Conservation (phyloP, 768 basidiomycete genomes). For the Termitomyces eurrhizus region DNA sequence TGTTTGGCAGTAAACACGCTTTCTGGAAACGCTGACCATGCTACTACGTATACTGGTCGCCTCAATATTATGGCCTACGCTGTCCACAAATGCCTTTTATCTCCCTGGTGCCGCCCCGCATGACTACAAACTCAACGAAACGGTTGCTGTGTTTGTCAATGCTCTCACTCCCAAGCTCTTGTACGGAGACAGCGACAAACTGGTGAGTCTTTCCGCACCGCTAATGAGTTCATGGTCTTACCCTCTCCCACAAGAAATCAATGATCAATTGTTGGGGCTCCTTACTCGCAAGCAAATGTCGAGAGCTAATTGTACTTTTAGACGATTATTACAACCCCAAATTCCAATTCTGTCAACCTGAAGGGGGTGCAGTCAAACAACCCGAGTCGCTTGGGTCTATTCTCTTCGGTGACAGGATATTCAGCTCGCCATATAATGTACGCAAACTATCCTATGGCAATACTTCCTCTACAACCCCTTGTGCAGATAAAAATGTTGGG, state of each 20-base stretch:
- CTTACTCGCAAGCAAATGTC: background rate
- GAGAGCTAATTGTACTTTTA: slow-evolving; percentile 26
- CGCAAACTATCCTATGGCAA: slow-evolving; percentile 20
- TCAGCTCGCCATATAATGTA: slow-evolving; percentile 86
- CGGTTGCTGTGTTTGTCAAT: slow-evolving; percentile 81
- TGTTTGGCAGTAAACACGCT: slow-evolving; percentile 5
- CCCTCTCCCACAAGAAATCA: slow-evolving; percentile 61
- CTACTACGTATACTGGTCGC: slow-evolving; percentile 12
- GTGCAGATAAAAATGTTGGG: slow-evolving; percentile 76
- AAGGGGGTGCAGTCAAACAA: slow-evolving; percentile 64
- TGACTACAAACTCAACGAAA: slow-evolving; percentile 71
- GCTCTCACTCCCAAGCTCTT: slow-evolving; percentile 83
- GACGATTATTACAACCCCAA: slow-evolving; percentile 92
- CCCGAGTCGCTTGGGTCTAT: slow-evolving; percentile 91
- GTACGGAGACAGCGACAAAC: slow-evolving; percentile 62
- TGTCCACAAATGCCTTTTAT: slow-evolving; percentile 67
- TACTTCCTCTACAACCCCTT: background rate
- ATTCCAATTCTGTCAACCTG: slow-evolving; percentile 84
- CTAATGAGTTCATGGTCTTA: background rate
- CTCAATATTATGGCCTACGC: slow-evolving; percentile 18
- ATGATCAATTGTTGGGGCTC: slow-evolving; percentile 75
- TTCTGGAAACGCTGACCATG: slow-evolving; percentile 17
- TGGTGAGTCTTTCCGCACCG: slow-evolving; percentile 44
- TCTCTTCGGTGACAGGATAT: slow-evolving; percentile 95
- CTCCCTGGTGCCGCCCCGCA: slow-evolving; percentile 88